Conservation (phyloP, 2,329 filamentous ascomycete species). For the Venturia nashicola region DNA sequence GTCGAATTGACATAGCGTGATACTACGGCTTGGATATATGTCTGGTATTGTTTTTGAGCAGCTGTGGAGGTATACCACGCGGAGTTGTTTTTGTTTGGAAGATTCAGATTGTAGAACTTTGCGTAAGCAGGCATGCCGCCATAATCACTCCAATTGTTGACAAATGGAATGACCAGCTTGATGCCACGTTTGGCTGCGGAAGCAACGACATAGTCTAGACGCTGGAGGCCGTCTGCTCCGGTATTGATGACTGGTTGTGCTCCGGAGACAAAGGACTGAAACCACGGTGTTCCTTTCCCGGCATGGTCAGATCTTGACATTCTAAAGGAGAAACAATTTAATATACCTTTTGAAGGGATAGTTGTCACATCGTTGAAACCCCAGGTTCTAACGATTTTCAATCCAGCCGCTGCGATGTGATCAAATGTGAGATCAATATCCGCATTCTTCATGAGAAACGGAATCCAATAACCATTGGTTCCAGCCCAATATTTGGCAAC, state of each 20-base stretch:
- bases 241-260: conserved; percentile 47
- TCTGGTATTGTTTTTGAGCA: conserved; percentile 42
- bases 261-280: conserved; percentile 39
- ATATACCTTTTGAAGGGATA: conserved; percentile 13
- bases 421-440: conserved; percentile 40
- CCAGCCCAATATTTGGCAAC: conserved; percentile 38
- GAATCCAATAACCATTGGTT: conserved; percentile 45
- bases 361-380: conserved; percentile 49
- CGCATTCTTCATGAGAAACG: conserved; percentile 38
- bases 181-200: conserved; percentile 47
- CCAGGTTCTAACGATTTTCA: conserved; percentile 49
- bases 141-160: conserved; percentile 60
- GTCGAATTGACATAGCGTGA: conserved; percentile 45
- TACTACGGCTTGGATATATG: conserved; percentile 48
- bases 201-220: conserved; percentile 52
- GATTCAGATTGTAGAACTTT: conserved; percentile 2
- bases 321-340: background rate
- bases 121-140: conserved; percentile 49
- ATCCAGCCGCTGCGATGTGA: conserved; percentile 37
- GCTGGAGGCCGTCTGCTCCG: conserved; percentile 48
- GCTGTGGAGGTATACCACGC: conserved; percentile 44
- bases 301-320: conserved; percentile 15
- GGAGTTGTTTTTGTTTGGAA: conserved; percentile 22
- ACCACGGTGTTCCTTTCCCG: conserved; percentile 36
- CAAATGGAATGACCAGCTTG: conserved; percentile 53